Percentiles rank a stretch among this genome's conserved stretches.
Evolutionary conservation across 192 early-diverging fungal genomes (phyloP).

Genomic region (Coemansia sp.): DNA sequence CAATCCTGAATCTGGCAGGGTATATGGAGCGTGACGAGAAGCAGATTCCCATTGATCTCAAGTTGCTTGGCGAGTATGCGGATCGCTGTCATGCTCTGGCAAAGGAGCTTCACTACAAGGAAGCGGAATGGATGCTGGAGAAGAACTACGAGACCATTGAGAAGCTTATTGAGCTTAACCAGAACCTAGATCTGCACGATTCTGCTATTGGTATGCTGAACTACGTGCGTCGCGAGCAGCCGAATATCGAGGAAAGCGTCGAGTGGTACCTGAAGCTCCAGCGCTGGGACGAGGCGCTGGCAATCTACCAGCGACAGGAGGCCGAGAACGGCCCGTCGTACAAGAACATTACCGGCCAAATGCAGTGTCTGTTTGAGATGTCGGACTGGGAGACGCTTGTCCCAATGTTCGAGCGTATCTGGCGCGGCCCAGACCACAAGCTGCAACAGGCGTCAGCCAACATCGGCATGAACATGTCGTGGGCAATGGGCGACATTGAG

Average conservation of each 20-base stretch:
- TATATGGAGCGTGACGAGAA: slow-evolving; percentile 99
- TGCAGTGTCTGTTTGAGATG: slow-evolving; percentile 90
- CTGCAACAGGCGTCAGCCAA: slow-evolving; percentile 78
- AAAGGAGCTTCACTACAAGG: slow-evolving; percentile 98
- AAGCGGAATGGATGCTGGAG: slow-evolving; percentile 87
- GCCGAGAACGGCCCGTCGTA: slow-evolving; percentile 21
- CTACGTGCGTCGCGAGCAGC: slow-evolving; percentile 76
- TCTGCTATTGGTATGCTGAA: slow-evolving; percentile 94
- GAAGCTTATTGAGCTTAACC: slow-evolving; percentile 91
- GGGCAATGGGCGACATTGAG: slow-evolving; percentile 90
- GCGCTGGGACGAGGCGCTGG: slow-evolving; percentile 92
- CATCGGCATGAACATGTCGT: slow-evolving; percentile 90
- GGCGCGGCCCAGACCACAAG: slow-evolving; percentile 63
- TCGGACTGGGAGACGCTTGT: slow-evolving; percentile 92
- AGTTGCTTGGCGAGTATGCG: slow-evolving; percentile 86
- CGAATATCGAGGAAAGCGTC: slow-evolving; percentile 83
- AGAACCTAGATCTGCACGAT: slow-evolving; percentile 93
- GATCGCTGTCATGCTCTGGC: slow-evolving; percentile 93
- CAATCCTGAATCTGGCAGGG: slow-evolving; percentile 91
- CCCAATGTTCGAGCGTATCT: slow-evolving; percentile 76
- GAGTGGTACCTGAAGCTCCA: slow-evolving; percentile 94
- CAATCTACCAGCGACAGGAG: slow-evolving; percentile 79
- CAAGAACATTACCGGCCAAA: slow-evolving; percentile 76
- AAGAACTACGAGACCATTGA: slow-evolving; percentile 85
- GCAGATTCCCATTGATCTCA: slow-evolving; percentile 89